Percentiles rank a stretch among this genome's conserved stretches.
phyloP scores from a whole-genome alignment of 805 yeast species.

The Isabelozyma gotoi region DNA sequence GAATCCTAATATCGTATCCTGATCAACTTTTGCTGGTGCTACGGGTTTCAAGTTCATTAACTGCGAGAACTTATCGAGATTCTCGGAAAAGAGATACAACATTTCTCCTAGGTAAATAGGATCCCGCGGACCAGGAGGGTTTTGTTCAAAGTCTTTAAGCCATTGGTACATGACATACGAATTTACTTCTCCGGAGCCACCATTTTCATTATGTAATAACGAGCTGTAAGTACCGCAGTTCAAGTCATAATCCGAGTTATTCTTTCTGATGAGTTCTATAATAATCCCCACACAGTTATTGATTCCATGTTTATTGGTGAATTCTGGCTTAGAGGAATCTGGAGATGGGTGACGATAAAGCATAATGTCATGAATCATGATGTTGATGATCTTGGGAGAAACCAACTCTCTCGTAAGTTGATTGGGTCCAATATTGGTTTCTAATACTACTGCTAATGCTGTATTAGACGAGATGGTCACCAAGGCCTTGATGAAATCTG shows the following conservation, averaged over 20 bases:
- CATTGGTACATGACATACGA: conserved; percentile 43
- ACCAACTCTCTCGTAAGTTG: conserved; percentile 90
- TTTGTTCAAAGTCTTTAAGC: conserved; percentile 62
- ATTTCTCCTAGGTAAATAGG: conserved; percentile 89
- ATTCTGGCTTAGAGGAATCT: conserved; percentile 6
- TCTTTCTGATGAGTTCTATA: conserved; percentile 91
- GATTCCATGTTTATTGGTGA: conserved; percentile 76
- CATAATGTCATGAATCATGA: conserved; percentile 75
- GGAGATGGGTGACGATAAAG: conserved; percentile 18
- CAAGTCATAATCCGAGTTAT: conserved; percentile 92
- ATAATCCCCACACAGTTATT: conserved; percentile 94
- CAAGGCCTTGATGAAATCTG: conserved; percentile 92
- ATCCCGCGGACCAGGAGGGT: conserved; percentile 91
- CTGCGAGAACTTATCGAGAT: conserved; percentile 66
- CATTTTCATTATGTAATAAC: conserved; percentile 32
- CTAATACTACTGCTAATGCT: conserved; percentile 70
- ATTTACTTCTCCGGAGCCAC: conserved; percentile 37
- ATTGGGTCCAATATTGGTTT: conserved; percentile 93
- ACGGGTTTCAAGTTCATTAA: conserved; percentile 48
- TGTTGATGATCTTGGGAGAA: conserved; percentile 63
- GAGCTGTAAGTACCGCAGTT: conserved; percentile 83
- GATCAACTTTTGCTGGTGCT: conserved; percentile 13
- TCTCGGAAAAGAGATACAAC: conserved; percentile 72
- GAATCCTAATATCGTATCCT: conserved; percentile 67
- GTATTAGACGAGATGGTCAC: conserved; percentile 89